Conservation (phyloP, 2,329 filamentous ascomycete species). For the Pezicula radicicola region DNA sequence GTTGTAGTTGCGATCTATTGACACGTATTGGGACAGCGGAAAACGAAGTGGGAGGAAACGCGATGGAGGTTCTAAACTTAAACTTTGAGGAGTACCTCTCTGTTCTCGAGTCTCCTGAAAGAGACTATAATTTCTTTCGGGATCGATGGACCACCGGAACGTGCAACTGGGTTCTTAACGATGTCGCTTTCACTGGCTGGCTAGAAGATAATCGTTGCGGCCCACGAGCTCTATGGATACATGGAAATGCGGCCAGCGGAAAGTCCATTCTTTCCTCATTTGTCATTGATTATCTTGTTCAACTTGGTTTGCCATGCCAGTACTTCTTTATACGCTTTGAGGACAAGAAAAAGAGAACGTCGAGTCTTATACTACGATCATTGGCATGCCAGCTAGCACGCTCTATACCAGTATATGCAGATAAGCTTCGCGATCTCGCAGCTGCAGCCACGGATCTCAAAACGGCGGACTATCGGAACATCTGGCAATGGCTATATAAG, state of each 20-base stretch:
- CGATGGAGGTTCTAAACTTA: no score
- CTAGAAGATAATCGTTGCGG: neutral
- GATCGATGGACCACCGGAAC: neutral
- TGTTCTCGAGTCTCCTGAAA: no score
- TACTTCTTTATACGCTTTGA: slow-evolving; percentile 28
- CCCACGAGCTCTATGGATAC: neutral
- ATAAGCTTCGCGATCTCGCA: neutral
- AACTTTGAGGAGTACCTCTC: no score
- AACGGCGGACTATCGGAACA: neutral
- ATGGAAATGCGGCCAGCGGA: neutral
- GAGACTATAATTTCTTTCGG: neutral
- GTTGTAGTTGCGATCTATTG: no score
- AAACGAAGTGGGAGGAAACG: no score
- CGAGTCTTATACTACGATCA: slow-evolving; percentile 18
- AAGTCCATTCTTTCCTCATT: slow-evolving; percentile 2
- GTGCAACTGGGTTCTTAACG: neutral
- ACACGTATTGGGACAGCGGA: no score
- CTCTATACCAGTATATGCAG: slow-evolving; percentile 11
- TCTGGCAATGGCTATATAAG: slow-evolving; percentile 1
- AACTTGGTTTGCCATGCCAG: slow-evolving; percentile 7
- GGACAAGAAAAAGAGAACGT: slow-evolving; percentile 19
- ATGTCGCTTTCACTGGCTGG: neutral
- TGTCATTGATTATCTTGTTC: neutral
- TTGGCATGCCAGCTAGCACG: slow-evolving; percentile 25
- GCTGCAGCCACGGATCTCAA: neutral